Percentiles rank a stretch among this genome's conserved stretches.
Conservation (phyloP, 257 asterid genomes). For the Scutellaria galericulata region DNA sequence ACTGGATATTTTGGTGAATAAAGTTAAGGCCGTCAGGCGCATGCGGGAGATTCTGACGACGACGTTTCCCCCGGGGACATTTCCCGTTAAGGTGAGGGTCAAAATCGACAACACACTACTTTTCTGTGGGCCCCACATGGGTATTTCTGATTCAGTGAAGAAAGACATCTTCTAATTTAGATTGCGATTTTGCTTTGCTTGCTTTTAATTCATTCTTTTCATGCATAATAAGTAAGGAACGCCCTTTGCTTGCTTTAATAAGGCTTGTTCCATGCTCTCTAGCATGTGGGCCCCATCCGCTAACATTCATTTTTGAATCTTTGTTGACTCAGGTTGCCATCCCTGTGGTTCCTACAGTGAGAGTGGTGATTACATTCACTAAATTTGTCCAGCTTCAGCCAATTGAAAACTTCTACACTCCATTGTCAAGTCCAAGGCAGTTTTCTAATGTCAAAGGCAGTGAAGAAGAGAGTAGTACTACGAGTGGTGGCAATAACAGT, state of each 20-base stretch:
- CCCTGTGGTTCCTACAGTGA: conserved; percentile 96
- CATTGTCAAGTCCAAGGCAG: conserved; percentile 76
- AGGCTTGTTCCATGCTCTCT: conserved; percentile 34
- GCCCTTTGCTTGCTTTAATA: conserved; percentile 29
- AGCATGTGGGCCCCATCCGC: conserved; percentile 26
- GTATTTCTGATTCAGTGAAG: conserved; percentile 42
- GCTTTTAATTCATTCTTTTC: conserved; percentile 57
- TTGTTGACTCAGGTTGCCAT: conserved; percentile 71
- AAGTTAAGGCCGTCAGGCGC: conserved; percentile 90
- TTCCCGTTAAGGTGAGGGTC: conserved; percentile 94
- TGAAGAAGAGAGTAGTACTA: conserved; percentile 37
- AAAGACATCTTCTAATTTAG: conserved; percentile 25
- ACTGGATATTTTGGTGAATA: conserved; percentile 82
- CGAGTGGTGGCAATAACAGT: conserved; percentile 27
- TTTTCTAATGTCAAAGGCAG: conserved; percentile 30
- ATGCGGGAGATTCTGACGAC: conserved; percentile 95
- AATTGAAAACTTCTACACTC: conserved; percentile 77
- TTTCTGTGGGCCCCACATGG: conserved; percentile 36
- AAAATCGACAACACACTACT: conserved; percentile 29
- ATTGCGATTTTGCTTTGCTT: conserved; percentile 39
- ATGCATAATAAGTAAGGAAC: conserved; percentile 46
- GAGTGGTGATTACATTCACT: conserved; percentile 89
- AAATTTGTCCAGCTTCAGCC: conserved; percentile 83
- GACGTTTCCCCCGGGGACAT: conserved; percentile 85
- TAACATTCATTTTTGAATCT: background rate